These are phyloP conservation scores for Citrus sinensis DNA, from an alignment of 345 rosid species.

Conservation along the genomic window DVS_A1.0 CM039162.1:25047001-25047500, in stretches of 20 bases:
- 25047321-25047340: conserved; percentile 10
- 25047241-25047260: background rate
- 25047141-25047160: background rate
- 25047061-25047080: conserved; percentile 39
- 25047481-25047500: too few relatives aligned
- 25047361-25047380: conserved; percentile 2
- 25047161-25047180: background rate
- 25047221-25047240: background rate
- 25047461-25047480: background rate
- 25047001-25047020: background rate
- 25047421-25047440: conserved; percentile 41
- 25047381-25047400: background rate
- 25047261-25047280: too few relatives aligned
- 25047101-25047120: too few relatives aligned
- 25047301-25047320: too few relatives aligned
- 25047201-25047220: background rate
- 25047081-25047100: conserved; percentile 16
- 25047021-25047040: conserved; percentile 34
- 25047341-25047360: conserved; percentile 14
- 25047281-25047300: too few relatives aligned
- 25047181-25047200: background rate
- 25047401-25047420: background rate
- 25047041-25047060: conserved; percentile 32
- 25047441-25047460: conserved; percentile 27
- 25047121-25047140: background rate